These are phyloP conservation scores for Waltergamsia citrina DNA, from an alignment of 2,329 filamentous ascomycete species.

Conservation along the genomic window DNA sequence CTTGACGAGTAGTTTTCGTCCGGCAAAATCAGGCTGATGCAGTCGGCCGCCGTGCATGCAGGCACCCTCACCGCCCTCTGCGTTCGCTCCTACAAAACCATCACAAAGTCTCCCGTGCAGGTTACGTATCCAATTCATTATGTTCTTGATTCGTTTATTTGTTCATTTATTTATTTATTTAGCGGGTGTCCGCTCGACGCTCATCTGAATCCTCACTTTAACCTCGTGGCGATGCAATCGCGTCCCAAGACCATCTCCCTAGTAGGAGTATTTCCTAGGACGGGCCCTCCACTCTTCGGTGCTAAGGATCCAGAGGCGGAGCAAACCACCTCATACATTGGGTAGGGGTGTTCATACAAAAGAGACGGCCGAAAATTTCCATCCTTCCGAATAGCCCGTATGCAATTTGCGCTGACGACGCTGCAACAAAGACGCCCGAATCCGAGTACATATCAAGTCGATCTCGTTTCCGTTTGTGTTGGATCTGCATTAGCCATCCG, in stretches of 20 bases:
- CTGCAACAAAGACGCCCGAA: slow-evolving; percentile 13
- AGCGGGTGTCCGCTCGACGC: slow-evolving; percentile 51
- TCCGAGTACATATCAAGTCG: too few species aligned
- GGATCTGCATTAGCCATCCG: neutral
- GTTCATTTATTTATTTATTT: slow-evolving; percentile 20
- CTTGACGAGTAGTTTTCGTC: neutral
- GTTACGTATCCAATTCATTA: too few species aligned
- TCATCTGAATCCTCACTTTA: slow-evolving; percentile 56
- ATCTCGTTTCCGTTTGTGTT: too few species aligned
- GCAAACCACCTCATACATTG: slow-evolving; percentile 44
- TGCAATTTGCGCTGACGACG: slow-evolving; percentile 16
- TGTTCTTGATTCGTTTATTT: slow-evolving; percentile 17
- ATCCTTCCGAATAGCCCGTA: slow-evolving; percentile 18
- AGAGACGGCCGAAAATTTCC: slow-evolving; percentile 25
- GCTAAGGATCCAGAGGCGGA: slow-evolving; percentile 55
- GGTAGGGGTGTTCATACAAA: slow-evolving; percentile 39
- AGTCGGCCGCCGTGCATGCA: too few species aligned
- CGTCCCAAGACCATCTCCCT: slow-evolving; percentile 12
- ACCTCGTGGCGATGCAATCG: slow-evolving; percentile 52
- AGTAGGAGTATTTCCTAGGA: slow-evolving; percentile 9
- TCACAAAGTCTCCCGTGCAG: too few species aligned
- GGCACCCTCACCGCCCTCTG: too few species aligned
- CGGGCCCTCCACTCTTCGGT: slow-evolving; percentile 56
- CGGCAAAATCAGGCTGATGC: neutral
- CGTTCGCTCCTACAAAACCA: too few species aligned